Percentiles rank a stretch among this genome's conserved stretches.
phyloP scores from a whole-genome alignment of 176 grass and related monocot species.

The Zoysia japonica region DNA sequence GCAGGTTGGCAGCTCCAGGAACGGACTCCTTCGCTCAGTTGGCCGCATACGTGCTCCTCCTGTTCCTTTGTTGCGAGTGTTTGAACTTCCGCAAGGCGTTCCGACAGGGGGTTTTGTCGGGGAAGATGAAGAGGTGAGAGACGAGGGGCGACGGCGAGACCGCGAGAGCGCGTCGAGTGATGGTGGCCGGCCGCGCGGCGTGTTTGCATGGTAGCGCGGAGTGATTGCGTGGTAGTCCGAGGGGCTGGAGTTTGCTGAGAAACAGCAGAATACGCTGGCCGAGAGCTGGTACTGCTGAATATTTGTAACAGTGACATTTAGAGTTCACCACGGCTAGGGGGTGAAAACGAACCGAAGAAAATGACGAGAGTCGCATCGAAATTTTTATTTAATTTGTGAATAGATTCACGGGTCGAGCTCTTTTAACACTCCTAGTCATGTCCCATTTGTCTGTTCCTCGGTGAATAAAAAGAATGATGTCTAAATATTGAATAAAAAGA shows the following conservation, averaged over 20 bases:
- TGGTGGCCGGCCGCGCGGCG: slow-evolving; percentile 20
- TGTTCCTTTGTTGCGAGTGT: not conserved
- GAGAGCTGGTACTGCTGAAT: not conserved
- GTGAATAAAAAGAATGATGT: no score
- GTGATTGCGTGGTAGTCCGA: slow-evolving; percentile 15
- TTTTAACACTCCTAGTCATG: no score
- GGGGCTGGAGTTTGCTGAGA: not conserved
- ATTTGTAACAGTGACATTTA: not conserved
- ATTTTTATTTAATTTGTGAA: no score
- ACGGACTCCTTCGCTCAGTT: not conserved
- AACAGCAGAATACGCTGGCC: not conserved
- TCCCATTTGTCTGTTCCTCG: no score
- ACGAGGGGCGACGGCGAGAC: not conserved
- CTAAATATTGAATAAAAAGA: no score
- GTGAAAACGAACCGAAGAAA: no score
- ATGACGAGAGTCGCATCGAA: no score
- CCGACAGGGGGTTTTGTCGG: not conserved
- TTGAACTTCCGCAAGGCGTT: not conserved
- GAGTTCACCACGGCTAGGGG: not conserved
- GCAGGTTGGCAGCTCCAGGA: not conserved
- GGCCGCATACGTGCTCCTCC: not conserved
- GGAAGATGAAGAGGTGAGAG: no score
- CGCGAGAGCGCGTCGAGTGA: slow-evolving; percentile 27
- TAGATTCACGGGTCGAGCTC: no score
- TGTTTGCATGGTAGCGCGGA: slow-evolving; percentile 21